Evolutionary conservation across 2,329 filamentous ascomycete genomes (phyloP), one percentile per base, ranked within the genome.

Genomic region (Cryphonectria parasitica): DNA sequence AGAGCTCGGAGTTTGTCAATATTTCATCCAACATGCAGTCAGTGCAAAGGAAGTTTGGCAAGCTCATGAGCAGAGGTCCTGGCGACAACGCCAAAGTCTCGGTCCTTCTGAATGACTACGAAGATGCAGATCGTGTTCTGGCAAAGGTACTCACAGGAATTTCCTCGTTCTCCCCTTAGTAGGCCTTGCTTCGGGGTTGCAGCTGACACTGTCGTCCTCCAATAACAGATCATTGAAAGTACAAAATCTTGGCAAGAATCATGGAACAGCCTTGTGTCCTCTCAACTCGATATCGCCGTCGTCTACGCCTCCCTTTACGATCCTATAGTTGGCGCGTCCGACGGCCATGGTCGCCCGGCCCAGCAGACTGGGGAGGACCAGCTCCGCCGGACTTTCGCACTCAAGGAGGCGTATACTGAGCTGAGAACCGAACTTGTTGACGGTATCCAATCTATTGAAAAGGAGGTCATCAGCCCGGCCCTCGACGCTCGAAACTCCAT

Each of bases 41-140:
- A 61, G 87, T 96, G 81, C 90, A 94, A 78, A 86, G 92, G 74
- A 89, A 91, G 77, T 91, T 95, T 75, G 92, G 91, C 72, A 90
- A 88, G 80, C 88, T 95, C 77, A 86, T 89, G 81, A 89, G 88
- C 77, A 87, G 84, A 75, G 82, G 90, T 73, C 89, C 90, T 34
- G 92, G 91, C 69, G 91, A 96, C 80, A 91, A 93, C 78, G 90
- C 90, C 74, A 91, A 93, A 77, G 90, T 95, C 62, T 90, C 90
- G 15, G 86, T 91, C 61, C 84, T 96, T 68, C 83, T 97, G 69
- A 90, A 89, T 75, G 93, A 96, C 77, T 96, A 94, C 78, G 91
- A 94, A 75, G 90, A 95, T 79, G 91, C 91, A 36, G 92, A 96
- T 79, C 88, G 88, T 74, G 87, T 95, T 78, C 85, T 96, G 73